A percentile compares a stretch with the other conserved stretches of the same genome.
These are phyloP conservation scores for Rhodotorula sp. DNA, from an alignment of 1,284 basidiomycete species.

Conservation along the genomic window DNA sequence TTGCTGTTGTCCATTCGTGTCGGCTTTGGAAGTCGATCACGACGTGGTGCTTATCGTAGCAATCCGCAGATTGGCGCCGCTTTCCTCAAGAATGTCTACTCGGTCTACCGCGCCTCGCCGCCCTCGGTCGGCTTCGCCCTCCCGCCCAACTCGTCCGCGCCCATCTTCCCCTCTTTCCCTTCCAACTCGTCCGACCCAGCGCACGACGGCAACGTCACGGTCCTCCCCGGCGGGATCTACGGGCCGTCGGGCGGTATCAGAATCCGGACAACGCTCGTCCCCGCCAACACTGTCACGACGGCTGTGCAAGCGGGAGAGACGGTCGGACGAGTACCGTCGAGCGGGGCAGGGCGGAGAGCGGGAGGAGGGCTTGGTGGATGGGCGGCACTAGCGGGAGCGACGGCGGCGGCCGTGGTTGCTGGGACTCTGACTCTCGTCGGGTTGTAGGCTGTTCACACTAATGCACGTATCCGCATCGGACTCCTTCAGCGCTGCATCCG, in stretches of 20 bases:
- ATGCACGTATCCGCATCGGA: too few relatives aligned
- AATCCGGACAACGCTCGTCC: slow-evolving; percentile 19
- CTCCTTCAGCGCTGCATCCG: too few relatives aligned
- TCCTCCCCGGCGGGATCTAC: slow-evolving; percentile 32
- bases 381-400: too few relatives aligned
- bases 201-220: slow-evolving; percentile 17
- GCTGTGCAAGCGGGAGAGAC: slow-evolving; percentile 37
- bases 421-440: too few relatives aligned
- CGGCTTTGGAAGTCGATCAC: too few relatives aligned
- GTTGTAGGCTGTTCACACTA: too few relatives aligned
- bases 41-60: not conserved
- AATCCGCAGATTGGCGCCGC: slow-evolving; percentile 44
- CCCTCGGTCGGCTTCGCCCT: slow-evolving; percentile 55
- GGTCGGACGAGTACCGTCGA: slow-evolving; percentile 2
- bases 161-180: slow-evolving; percentile 3
- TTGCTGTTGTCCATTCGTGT: not conserved
- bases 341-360: not conserved
- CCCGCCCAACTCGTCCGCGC: slow-evolving; percentile 44
- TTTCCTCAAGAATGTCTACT: slow-evolving; percentile 50
- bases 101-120: slow-evolving; percentile 55
- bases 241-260: slow-evolving; percentile 23
- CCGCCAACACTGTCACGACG: slow-evolving; percentile 36
- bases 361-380: too few relatives aligned
- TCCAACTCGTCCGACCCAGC: slow-evolving; percentile 24
- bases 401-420: too few relatives aligned